These are phyloP conservation scores for Neckera pumila DNA, from an alignment of 225 moss, liverwort and hornwort genomes.

Conservation along the genomic window DNA sequence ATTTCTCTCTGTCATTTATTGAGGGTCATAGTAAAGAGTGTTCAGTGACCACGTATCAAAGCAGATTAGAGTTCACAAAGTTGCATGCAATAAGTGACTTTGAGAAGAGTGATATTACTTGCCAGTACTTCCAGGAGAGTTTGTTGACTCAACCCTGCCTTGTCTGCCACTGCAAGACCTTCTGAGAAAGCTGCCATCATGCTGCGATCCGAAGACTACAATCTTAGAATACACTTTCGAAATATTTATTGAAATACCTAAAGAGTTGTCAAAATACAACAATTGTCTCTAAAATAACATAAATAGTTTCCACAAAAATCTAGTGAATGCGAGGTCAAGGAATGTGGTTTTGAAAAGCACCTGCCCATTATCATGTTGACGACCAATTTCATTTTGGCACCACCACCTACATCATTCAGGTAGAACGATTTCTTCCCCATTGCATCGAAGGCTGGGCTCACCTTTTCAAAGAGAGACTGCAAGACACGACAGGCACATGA, in stretches of 20 bases:
- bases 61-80: background rate
- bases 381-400: constrained; percentile 85
- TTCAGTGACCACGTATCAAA: background rate
- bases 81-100: background rate
- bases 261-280: background rate
- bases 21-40: background rate
- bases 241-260: too few relatives aligned
- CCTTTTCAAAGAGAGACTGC: constrained; percentile 73
- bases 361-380: constrained; percentile 99
- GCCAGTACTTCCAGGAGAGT: constrained; percentile 81
- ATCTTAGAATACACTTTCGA: background rate
- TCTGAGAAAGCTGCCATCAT: constrained; percentile 97
- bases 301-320: background rate
- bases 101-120: constrained; percentile 1
- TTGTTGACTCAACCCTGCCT: constrained; percentile 63
- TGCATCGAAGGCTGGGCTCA: constrained; percentile 62
- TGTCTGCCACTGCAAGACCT: constrained; percentile 79
- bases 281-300: background rate
- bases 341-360: constrained; percentile 14
- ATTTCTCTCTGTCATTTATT: background rate
- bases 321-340: background rate
- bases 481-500: background rate
- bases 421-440: constrained; percentile 85
- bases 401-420: constrained; percentile 72
- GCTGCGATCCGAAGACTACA: constrained; percentile 23